These are phyloP conservation scores for Periconia sp. DNA, from an alignment of 2,329 filamentous ascomycete species.

Conservation along the genomic window DNA sequence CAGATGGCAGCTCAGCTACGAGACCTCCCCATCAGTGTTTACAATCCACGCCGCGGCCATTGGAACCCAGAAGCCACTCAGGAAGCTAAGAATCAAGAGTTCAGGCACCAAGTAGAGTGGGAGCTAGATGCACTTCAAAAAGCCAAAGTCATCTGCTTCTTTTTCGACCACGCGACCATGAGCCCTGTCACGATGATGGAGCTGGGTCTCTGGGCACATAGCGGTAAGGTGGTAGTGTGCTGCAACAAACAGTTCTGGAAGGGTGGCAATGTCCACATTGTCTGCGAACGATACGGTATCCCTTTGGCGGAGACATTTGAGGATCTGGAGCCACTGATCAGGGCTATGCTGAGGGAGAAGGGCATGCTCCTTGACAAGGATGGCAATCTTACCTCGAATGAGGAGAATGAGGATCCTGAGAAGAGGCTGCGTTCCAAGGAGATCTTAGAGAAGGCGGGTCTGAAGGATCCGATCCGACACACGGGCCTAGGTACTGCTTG, in stretches of 20 bases:
- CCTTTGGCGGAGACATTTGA: constrained; percentile 52
- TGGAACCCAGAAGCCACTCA: constrained; percentile 64
- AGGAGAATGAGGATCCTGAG: constrained; percentile 1
- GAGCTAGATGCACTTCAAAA: constrained; percentile 63
- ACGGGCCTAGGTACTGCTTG: too few species aligned
- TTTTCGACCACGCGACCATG: constrained; percentile 59
- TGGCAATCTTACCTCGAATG: constrained; percentile 13
- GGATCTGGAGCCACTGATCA: constrained; percentile 48
- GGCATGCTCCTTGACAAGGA: constrained; percentile 29
- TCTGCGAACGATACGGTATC: constrained; percentile 59
- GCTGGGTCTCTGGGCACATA: constrained; percentile 59
- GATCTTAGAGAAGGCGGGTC: not conserved
- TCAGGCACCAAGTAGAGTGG: constrained; percentile 64
- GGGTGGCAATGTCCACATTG: constrained; percentile 65
- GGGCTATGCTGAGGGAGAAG: constrained; percentile 37
- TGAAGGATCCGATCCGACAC: too few species aligned
- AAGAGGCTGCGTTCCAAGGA: not conserved
- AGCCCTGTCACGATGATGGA: constrained; percentile 67
- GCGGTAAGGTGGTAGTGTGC: constrained; percentile 59
- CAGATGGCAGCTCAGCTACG: constrained; percentile 50
- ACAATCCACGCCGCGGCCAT: constrained; percentile 62
- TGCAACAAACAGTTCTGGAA: constrained; percentile 61
- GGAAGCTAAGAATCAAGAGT: constrained; percentile 48
- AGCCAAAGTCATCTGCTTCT: constrained; percentile 63
- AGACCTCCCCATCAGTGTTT: constrained; percentile 58